These are phyloP conservation scores for Suhomyces terraborum DNA, from an alignment of 1,139 yeast species.

Conservation along the genomic window DNA sequence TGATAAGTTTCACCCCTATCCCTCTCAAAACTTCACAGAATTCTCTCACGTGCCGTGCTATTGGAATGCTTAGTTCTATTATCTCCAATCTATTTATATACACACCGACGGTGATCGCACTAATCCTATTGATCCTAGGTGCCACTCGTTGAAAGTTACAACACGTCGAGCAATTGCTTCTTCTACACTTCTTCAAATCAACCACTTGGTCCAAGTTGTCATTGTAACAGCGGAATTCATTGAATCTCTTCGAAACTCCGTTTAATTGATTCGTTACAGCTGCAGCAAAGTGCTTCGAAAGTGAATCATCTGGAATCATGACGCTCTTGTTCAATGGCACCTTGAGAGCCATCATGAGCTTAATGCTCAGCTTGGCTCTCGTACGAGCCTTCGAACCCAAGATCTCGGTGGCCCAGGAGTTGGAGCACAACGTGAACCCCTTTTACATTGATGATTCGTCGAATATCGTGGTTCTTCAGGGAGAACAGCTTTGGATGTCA, in stretches of 20 bases:
- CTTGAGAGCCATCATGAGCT: constrained; percentile 3
- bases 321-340: neutral
- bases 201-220: neutral
- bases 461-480: constrained; percentile 41
- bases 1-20: no score
- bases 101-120: no score
- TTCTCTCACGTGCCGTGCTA: no score
- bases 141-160: no score
- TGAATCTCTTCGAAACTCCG: neutral
- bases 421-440: constrained; percentile 20
- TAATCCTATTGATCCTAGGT: no score
- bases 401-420: constrained; percentile 10
- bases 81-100: no score
- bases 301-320: no score
- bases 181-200: neutral
- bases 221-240: neutral
- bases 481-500: constrained; percentile 41
- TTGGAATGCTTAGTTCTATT: no score
- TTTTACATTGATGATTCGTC: constrained; percentile 61
- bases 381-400: constrained; percentile 17
- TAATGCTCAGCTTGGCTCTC: constrained; percentile 2
- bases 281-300: neutral
- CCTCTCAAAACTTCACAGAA: no score
- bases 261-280: neutral
- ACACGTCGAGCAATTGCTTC: neutral